Evolutionary conservation across 768 basidiomycete genomes (phyloP), one percentile per base, ranked within the genome.

Genomic region (Tricholoma saponaceum): DNA sequence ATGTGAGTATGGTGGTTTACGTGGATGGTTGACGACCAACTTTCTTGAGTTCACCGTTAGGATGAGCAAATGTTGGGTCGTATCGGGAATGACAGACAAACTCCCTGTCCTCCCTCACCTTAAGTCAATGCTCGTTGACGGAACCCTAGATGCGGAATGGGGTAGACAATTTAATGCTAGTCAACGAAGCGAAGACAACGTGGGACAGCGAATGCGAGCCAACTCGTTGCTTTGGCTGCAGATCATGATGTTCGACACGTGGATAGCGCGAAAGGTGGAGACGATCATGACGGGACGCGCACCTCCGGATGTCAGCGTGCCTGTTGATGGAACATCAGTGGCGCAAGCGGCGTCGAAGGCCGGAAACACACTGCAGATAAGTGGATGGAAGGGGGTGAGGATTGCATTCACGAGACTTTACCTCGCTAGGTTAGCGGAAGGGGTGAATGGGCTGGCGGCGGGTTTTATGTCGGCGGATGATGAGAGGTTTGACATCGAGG

Each of bases 191-290:
- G 46, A 33, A 4, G 22, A 46, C 4, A 46, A 25, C 20, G 44
- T 25, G 16, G 44, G 41, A 18, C 56, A 59, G 59, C 52, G 26
- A 20, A 52, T 62, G 30, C 26, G 28, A 16, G 59, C 60, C 6
- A 58, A 49, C 5, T 54, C 64, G 1, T 20, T 66, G 28, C 54
- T 56, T 8, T 66, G 64, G 64, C 44, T 63, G 26, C 64, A 66
- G 37, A 43, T 55, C n/a, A 59, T 55, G 57, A 47, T 66, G 55
- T 58, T 66, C 16, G 65, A 66, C 47, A 61, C 62, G 2, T 66
- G 64, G 64, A 62, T 66, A 18, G 65, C 58, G 2, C 50, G 58
- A 4, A 55, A 35, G 5, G 55, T 62, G 1, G 65, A 66, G 51
- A 41, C 59, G 14, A 50, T 66, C 14, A 59, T 61, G 23, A 50